Evolutionary conservation across 306 rosid genomes (phyloP), one percentile per base, ranked within the genome.

Genomic region (Vicia sativa): DNA sequence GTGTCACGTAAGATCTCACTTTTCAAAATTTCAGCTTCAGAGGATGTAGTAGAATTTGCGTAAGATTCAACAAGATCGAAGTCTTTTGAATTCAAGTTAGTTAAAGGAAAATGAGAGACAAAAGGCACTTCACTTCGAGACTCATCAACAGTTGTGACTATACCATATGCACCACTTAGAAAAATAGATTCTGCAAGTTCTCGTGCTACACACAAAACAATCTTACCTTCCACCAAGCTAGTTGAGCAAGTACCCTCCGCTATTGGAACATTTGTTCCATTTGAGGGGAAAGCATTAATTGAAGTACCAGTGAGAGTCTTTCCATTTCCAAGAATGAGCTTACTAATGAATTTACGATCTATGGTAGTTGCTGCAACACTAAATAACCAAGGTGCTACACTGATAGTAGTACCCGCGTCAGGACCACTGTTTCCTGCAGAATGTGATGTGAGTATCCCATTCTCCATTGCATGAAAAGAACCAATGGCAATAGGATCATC

Each of bases 391-490:
- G 72, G 72, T 2, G 72, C 62, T 13, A 13, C 21, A 13, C 48
- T 52, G 0, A 0, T 0, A 12, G 13, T 1, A 3, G 13, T 50
- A 0, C 37, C 9, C 10, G 7, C 13, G 0, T 0, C 1, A 7
- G 50, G 72, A 3, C 72, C 72, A 12, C 0, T 0, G 1, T 67
- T 67, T 7, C 72, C 72, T 2, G 72, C 72, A 52, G 62, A 1
- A 0, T 67, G 35, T 0, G 26, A 12, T 4, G 72, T 67, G 4
- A 67, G 38, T 18, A 67, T 13, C 10, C 62, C 72, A 2, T 13
- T 67, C 23, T 19, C 50, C 72, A 67, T 50, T 6, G 72, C 62
- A 67, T 67, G 72, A n/a, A 67, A 50, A 2, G 49, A 7, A 50
- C 62, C 62, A 18, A 67, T 67, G 7, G 23, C 11, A 46, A 46